Evolutionary conservation across 305 asterid genomes (phyloP), one percentile per base, ranked within the genome.

Genomic region (Fraxinus platypoda): DNA sequence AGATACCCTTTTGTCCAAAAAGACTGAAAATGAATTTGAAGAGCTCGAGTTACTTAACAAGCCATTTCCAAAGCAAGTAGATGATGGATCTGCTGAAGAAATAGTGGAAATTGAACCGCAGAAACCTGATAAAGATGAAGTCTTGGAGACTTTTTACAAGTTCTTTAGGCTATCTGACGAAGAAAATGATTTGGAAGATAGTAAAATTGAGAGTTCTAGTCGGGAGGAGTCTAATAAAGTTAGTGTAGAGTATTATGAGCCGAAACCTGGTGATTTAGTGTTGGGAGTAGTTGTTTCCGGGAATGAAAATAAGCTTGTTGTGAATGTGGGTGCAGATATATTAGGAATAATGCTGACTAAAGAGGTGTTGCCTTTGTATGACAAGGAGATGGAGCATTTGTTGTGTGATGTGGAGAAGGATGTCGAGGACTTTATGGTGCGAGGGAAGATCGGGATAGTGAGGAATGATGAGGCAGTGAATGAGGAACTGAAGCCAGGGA

Each of bases 251-350:
- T 95, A 94, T 88, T 94, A 94, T 74, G 97, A 94, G 66, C 97
- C 97, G 3, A 94, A 93, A 83, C 85, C 90, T 2, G 97, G 98
- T 46, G 98, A 95, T 83, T 92, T 89, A 41, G 97, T 93, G 57
- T 96, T 95, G 81, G 99, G 99, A 30, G 94, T 89, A 72, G 99
- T 95, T 89, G 97, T 95, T 81, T 94, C 98, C 0, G 98, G 98
- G 11, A 95, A 91, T 19, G 97, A 93, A 82, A 90, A 90, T 85
- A 95, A 89, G 93, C 97, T 95, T 77, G 97, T 94, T 89, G 92
- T 95, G 86, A 93, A 92, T 82, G 92, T 95, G 79, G 99, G 97
- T 34, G 94, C 97, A 1, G 97, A 95, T 85, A 30, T 92, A 79
- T 81, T 94, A 80, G 99, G 97, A 75, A 90, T 93, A 33, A 93